Conservation (phyloP, 1,139 yeast species). For the Kodamaea sp. region DNA sequence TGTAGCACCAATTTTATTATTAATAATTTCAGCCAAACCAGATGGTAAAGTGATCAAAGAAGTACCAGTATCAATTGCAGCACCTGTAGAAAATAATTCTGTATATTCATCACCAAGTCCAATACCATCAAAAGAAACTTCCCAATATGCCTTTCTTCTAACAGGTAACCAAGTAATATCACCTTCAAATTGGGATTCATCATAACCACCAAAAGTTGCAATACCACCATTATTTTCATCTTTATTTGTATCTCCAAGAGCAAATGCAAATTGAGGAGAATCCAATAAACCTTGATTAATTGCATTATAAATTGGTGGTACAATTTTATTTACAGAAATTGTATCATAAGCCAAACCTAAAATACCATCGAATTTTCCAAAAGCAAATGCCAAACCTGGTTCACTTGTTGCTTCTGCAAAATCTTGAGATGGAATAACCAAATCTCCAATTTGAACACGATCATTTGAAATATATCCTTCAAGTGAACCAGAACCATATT, state of each 20-base stretch:
- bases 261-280: slow-evolving; percentile 80
- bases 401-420: slow-evolving; percentile 96
- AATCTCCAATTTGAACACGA: slow-evolving; percentile 73
- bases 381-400: slow-evolving; percentile 97
- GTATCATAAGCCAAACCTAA: slow-evolving; percentile 91
- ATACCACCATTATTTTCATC: slow-evolving; percentile 72
- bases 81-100: slow-evolving; percentile 77
- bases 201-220: slow-evolving; percentile 94
- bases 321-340: slow-evolving; percentile 80
- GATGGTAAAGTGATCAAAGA: slow-evolving; percentile 93
- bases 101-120: slow-evolving; percentile 92
- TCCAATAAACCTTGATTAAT: slow-evolving; percentile 76
- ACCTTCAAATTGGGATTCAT: slow-evolving; percentile 69
- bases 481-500: slow-evolving; percentile 88
- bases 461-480: slow-evolving; percentile 92
- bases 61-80: slow-evolving; percentile 98
- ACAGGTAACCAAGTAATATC: slow-evolving; percentile 92
- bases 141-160: slow-evolving; percentile 99
- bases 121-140: slow-evolving; percentile 85
- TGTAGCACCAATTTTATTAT: slow-evolving; percentile 93
- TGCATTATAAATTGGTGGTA: slow-evolving; percentile 93
- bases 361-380: slow-evolving; percentile 97
- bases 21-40: slow-evolving; percentile 89
- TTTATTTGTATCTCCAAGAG: slow-evolving; percentile 75
- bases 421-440: slow-evolving; percentile 79